Conservation (phyloP, 2,329 filamentous ascomycete species). For the Huntiella decipiens region DNA sequence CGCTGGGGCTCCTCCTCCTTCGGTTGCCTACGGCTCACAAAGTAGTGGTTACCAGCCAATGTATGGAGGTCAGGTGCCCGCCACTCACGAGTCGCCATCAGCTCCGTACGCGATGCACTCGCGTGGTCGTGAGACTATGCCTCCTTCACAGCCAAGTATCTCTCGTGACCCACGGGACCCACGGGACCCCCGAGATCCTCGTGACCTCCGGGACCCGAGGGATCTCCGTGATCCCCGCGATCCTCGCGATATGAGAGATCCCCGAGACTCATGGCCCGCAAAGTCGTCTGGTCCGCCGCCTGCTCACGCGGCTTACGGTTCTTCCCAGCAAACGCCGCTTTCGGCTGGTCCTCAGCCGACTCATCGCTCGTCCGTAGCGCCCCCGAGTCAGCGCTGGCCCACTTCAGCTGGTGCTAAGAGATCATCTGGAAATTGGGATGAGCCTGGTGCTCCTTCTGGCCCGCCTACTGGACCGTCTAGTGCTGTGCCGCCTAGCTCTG, state of each 20-base stretch:
- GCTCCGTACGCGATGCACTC: slow-evolving; percentile 6
- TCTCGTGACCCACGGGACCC: slow-evolving; percentile 3
- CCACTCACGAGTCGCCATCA: slow-evolving; percentile 11
- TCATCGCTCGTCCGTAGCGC: not conserved
- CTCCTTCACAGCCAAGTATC: not conserved
- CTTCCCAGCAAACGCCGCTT: not conserved
- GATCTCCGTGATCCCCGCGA: slow-evolving; percentile 1
- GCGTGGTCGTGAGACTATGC: slow-evolving; percentile 1
- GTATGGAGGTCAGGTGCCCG: slow-evolving; percentile 1
- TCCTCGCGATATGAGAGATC: slow-evolving; percentile 1
- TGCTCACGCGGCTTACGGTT: not conserved
- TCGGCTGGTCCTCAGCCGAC: not conserved
- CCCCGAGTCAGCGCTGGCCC: not conserved
- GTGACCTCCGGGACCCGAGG: slow-evolving; percentile 2
- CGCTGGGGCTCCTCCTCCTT: not conserved
- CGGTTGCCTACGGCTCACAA: slow-evolving; percentile 13
- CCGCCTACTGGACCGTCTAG: not conserved
- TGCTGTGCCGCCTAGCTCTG: not conserved
- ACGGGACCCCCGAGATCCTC: not conserved
- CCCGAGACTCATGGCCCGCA: not conserved
- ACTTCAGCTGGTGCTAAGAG: no score
- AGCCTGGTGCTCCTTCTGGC: not conserved
- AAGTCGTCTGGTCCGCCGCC: not conserved
- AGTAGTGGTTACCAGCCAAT: slow-evolving; percentile 1
- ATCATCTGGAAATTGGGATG: not conserved